Percentiles rank a stretch among this genome's conserved stretches.
phyloP scores from a whole-genome alignment of 495 filamentous ascomycete genomes.

The Xylaria telfairii region DNA sequence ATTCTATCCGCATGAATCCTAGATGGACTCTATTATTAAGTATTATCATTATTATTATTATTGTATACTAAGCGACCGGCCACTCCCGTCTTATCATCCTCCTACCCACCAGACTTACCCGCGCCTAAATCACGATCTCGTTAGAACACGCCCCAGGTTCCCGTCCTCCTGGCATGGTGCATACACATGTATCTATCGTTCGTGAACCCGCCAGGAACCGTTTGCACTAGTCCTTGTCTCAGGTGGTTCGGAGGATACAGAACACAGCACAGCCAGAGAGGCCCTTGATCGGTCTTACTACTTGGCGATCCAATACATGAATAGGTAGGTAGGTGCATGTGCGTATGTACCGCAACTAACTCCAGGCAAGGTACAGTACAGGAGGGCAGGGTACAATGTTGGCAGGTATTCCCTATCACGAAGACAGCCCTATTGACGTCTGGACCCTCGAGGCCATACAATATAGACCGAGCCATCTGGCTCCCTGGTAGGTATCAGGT shows the following conservation, averaged over 20 bases:
- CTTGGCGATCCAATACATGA: constrained; percentile 25
- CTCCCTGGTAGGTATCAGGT: constrained; percentile 12
- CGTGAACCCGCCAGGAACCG: constrained; percentile 24
- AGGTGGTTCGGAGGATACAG: constrained; percentile 24
- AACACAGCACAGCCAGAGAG: constrained; percentile 15
- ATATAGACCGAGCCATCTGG: constrained; percentile 12
- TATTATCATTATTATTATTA: neutral
- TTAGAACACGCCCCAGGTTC: constrained; percentile 13
- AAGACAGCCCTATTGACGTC: constrained; percentile 24
- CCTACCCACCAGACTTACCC: constrained; percentile 4
- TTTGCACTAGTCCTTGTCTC: constrained; percentile 23
- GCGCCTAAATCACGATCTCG: constrained; percentile 25
- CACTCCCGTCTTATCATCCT: constrained; percentile 22
- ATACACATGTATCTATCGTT: constrained; percentile 19
- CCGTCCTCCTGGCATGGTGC: constrained; percentile 8
- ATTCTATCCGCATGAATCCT: neutral
- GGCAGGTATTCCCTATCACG: constrained; percentile 6
- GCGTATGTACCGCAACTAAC: constrained; percentile 18
- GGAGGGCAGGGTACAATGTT: neutral
- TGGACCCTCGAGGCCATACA: constrained; percentile 11
- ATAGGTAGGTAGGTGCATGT: constrained; percentile 18
- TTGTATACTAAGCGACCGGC: constrained; percentile 20
- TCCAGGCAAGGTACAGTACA: constrained; percentile 14
- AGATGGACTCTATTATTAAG: constrained; percentile 1
- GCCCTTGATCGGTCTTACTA: constrained; percentile 25